Evolutionary conservation across 768 basidiomycete genomes (phyloP).

Genomic region (Lactarius hatsudake): DNA sequence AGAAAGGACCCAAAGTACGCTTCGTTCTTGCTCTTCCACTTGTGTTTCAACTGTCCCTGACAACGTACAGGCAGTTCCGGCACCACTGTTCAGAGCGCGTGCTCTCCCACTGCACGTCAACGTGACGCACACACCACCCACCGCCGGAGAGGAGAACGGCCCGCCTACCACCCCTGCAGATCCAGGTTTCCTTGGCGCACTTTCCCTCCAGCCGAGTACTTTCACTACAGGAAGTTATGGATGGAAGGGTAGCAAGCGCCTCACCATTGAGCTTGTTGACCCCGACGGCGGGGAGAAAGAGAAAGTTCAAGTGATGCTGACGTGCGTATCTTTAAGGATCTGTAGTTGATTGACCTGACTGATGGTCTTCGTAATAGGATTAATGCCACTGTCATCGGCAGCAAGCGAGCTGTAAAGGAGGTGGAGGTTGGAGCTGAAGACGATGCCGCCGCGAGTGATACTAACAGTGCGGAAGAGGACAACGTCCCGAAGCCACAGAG

Average conservation of each 20-base stretch:
- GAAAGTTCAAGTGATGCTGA: slow-evolving; percentile 70
- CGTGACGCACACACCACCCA: slow-evolving; percentile 63
- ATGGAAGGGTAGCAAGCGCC: slow-evolving; percentile 74
- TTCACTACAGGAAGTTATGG: slow-evolving; percentile 80
- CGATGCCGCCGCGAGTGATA: slow-evolving; percentile 23
- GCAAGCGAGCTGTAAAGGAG: slow-evolving; percentile 51
- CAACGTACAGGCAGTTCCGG: slow-evolving; percentile 21
- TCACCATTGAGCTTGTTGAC: slow-evolving; percentile 61
- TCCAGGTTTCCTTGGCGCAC: slow-evolving; percentile 56
- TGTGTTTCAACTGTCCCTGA: not conserved
- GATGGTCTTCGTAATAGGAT: slow-evolving; percentile 44
- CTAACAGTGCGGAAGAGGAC: slow-evolving; percentile 29
- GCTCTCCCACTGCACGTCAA: slow-evolving; percentile 69
- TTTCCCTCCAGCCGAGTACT: slow-evolving; percentile 54
- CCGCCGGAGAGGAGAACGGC: slow-evolving; percentile 37
- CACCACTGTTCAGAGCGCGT: slow-evolving; percentile 55
- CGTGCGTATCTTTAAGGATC: slow-evolving; percentile 45
- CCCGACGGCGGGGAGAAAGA: slow-evolving; percentile 48
- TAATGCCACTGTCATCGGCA: slow-evolving; percentile 73
- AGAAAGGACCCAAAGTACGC: slow-evolving; percentile 20
- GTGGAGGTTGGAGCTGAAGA: slow-evolving; percentile 36
- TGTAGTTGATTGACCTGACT: not conserved
- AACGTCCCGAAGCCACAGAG: slow-evolving; percentile 33
- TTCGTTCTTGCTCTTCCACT: not conserved
- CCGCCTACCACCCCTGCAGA: slow-evolving; percentile 43